Evolutionary conservation across 192 early-diverging fungal species (phyloP).

Genomic region (Backusella tarrabulga): DNA sequence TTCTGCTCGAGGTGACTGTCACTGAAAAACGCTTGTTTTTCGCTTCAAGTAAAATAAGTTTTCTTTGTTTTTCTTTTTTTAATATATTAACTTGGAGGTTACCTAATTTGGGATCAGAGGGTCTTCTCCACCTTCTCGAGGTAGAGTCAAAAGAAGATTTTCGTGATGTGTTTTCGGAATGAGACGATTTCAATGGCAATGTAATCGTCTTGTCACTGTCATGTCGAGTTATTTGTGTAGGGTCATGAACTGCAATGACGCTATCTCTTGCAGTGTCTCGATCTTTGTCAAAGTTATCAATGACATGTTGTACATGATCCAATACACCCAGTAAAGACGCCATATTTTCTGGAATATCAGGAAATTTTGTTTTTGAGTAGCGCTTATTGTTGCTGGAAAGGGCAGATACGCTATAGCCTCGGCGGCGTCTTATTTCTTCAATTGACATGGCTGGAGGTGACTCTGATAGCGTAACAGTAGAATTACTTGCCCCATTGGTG

Average conservation of each 20-base stretch:
- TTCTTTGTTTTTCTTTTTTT: neutral
- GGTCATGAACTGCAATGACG: constrained; percentile 26
- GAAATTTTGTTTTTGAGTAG: neutral
- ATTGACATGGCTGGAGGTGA: neutral
- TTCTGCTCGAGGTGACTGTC: neutral
- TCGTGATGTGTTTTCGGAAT: neutral
- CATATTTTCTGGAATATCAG: neutral
- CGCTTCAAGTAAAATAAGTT: neutral
- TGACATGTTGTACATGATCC: constrained; percentile 34
- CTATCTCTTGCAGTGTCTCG: constrained; percentile 34
- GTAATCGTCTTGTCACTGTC: constrained; percentile 3
- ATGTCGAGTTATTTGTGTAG: neutral
- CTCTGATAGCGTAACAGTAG: neutral
- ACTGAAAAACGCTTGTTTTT: neutral
- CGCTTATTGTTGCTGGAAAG: neutral
- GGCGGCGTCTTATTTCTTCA: neutral
- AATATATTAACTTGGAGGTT: neutral
- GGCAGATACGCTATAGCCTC: constrained; percentile 6
- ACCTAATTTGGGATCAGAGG: constrained; percentile 11
- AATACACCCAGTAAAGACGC: constrained; percentile 15
- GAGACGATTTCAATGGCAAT: neutral
- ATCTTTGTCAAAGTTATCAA: constrained; percentile 36
- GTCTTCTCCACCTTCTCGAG: constrained; percentile 5
- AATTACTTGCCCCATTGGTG: neutral
- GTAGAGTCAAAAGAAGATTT: neutral